Conservation (phyloP, 2,329 filamentous ascomycete species). For the Amesomyces nigricolor region DNA sequence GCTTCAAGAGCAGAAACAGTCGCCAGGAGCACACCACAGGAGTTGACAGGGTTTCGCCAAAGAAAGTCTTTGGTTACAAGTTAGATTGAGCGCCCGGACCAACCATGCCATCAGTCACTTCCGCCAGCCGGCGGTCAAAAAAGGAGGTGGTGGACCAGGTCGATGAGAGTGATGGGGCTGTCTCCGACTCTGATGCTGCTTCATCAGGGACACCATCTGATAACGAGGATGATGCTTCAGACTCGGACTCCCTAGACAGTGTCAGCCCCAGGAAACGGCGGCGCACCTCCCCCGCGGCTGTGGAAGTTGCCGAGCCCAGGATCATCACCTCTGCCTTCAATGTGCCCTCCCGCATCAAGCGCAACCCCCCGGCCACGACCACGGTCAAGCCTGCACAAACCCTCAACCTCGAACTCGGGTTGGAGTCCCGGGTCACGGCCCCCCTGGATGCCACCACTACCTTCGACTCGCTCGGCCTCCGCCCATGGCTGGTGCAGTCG, state of each 20-base stretch:
- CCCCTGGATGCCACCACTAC: slow-evolving; percentile 54
- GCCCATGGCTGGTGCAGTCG: slow-evolving; percentile 83
- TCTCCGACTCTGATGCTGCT: slow-evolving; percentile 18
- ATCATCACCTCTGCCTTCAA: slow-evolving; percentile 38
- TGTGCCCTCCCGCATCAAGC: slow-evolving; percentile 50
- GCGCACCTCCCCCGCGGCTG: slow-evolving; percentile 32
- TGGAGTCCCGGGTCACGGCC: slow-evolving; percentile 37
- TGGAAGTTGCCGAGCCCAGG: slow-evolving; percentile 27
- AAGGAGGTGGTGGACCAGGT: background rate
- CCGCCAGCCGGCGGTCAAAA: slow-evolving; percentile 2
- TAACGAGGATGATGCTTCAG: background rate
- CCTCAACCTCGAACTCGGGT: slow-evolving; percentile 6
- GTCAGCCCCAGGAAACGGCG: slow-evolving; percentile 42
- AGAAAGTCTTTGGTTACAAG: background rate
- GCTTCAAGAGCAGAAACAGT: background rate
- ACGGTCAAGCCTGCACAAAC: slow-evolving; percentile 5
- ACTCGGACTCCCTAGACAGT: slow-evolving; percentile 33
- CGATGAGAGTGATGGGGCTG: slow-evolving; percentile 8
- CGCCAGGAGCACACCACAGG: background rate
- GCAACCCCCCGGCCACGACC: slow-evolving; percentile 27
- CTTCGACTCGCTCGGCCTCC: slow-evolving; percentile 67
- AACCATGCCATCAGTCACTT: slow-evolving; percentile 19
- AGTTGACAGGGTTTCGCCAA: background rate
- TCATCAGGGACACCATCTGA: slow-evolving; percentile 4
- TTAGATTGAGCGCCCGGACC: background rate